Evolutionary conservation across 2,329 filamentous ascomycete species (phyloP), one percentile per base, ranked within the genome.

Genomic region (Cercospora sesami): DNA sequence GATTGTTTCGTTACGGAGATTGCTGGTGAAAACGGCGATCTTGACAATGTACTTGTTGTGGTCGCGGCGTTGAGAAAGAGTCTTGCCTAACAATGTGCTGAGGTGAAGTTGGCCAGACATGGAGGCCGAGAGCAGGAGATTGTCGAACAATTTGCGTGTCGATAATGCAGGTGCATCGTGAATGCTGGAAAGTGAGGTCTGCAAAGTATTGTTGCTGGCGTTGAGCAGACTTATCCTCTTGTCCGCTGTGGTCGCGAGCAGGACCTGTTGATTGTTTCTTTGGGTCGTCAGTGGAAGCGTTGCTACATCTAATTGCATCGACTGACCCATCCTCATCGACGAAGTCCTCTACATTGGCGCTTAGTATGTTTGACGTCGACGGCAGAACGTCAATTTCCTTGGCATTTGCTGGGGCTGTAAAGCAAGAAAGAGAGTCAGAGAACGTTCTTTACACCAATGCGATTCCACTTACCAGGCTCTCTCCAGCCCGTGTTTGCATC

Each of bases 41-140:
- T 86, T 85, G 64, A 89, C 85, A 7, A 84, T 80, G 75, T 88
- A 89, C 73, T 89, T 89, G 23, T 78, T 75, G 72, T 89, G 87
- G 69, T 89, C 86, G 65, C 82, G 84, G 57, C 86, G 80, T 66
- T 80, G 80, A 30, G 84, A 82, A 16, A 86, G 66, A 1, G 83
- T 72, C 26, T 77, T 73, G 16, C 80, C 79, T 28, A 72, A 70
- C 14, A 79, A 77, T 68, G 83, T 76, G 68, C 84, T 84, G 1
- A 88, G 76, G 31, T 83, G 74, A 5, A 89, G 72, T 64, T 85
- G 83, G 4, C 87, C 87, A 9, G 86, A 88, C 87, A 89, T 89
- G 55, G 83, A 86, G 18, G 84, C 82, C 61, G 83, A 80, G n/a
- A 88, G 74, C 14, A 87, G 71, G 71, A 82, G 82, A 4, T 79